Percentiles rank a stretch among this genome's conserved stretches.
Evolutionary conservation across 768 basidiomycete species (phyloP).

Genomic region (Lyophyllum shimeji): DNA sequence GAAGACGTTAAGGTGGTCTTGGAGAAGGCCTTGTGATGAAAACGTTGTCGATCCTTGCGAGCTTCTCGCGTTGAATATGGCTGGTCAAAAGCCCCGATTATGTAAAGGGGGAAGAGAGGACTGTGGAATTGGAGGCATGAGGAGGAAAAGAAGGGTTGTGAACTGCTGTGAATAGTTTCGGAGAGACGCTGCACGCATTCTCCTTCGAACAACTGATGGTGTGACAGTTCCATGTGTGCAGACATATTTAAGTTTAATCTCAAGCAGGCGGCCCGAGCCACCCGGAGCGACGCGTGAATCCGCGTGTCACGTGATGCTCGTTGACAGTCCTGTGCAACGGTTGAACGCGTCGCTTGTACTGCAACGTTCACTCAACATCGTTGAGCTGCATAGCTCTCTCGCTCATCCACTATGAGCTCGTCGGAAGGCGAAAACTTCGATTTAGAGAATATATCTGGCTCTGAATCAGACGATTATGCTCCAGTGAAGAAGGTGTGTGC

Average conservation of each 20-base stretch:
- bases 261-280: too few species aligned
- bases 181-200: neutral
- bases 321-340: constrained; percentile 1
- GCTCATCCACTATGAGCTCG: constrained; percentile 56
- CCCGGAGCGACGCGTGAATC: neutral
- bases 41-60: neutral
- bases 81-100: constrained; percentile 7
- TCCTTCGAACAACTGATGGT: neutral
- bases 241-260: too few species aligned
- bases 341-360: constrained; percentile 8
- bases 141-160: neutral
- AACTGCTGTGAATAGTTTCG: neutral
- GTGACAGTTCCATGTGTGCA: neutral
- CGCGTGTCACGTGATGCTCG: constrained; percentile 12
- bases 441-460: constrained; percentile 54
- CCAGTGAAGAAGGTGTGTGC: constrained; percentile 56
- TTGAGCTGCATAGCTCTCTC: neutral
- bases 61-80: constrained; percentile 1
- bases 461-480: constrained; percentile 68
- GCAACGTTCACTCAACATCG: neutral
- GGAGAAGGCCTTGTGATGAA: constrained; percentile 3
- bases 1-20: neutral
- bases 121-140: neutral
- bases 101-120: constrained; percentile 3
- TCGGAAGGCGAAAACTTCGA: constrained; percentile 73